Evolutionary conservation across 768 basidiomycete genomes (phyloP), one percentile per base, ranked within the genome.

Genomic region (Nevesoporus exiguus): DNA sequence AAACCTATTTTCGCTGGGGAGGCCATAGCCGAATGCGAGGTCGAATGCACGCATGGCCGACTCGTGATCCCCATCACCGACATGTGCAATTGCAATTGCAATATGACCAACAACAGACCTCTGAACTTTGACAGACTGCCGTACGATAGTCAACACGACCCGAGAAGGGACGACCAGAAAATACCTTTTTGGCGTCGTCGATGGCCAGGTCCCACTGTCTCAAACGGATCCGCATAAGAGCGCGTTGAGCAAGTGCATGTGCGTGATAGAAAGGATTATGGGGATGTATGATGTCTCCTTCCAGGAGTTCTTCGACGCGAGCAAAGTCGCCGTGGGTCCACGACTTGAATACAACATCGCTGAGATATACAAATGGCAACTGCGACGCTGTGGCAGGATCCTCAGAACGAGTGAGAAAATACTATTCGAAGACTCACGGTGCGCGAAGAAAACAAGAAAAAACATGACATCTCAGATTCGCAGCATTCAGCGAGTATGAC

Each of bases 71-170:
- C 51, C 61, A 19, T 42, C 36, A 0, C 48, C 19, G 13, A 47
- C 10, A 0, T 2, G 21, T 0, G 54, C 48, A 2, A 63, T 39
- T 5, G 57, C 47, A 1, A n/a, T 3, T 7, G 61, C 61, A 10
- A 63, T 39, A 33, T 62, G 27, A 30, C 50, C 57, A 3, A 62
- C 39, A 1, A 40, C 43, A 1, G 61, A 63, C n/a, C 10, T 31
- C 9, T 42, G 51, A n/a, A 39, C 13, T 10, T 56, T 4, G n/a
- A 54, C 33, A 21, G 61, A 63, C 61, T 46, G 17, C 0, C 1
- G 10, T 15, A 1, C 0, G 5, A 29, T 3, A 1, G 19, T 58
- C 25, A 58, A 24, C 7, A 22, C 10, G 3, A 17, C 7, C 11
- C 2, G 2, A 8, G 14, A 17, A 3, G 5, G 19, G n/a, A n/a